Base-by-base conservation (phyloP, 1,139 yeast genomes). In the Kurtzmaniella quercitrusa region DNA sequence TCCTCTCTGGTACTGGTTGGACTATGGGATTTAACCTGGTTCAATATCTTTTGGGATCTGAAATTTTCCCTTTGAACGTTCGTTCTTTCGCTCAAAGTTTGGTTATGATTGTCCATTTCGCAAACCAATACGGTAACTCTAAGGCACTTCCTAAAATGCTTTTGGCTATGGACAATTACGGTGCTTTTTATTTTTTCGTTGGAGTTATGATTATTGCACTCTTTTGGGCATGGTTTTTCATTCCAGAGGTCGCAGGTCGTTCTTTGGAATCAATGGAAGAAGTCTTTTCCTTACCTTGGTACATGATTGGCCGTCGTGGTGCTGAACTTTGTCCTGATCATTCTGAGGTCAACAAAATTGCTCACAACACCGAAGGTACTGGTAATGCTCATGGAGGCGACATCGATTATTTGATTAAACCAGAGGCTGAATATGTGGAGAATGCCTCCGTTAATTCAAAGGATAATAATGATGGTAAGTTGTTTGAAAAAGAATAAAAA, bases 11-110 rank as follows among this genome's bases (percentile, higher is more conserved):
- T 45, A 60, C 70, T 9, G 84, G 83, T 30, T 80, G 85, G 85
- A 74, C 81, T 15, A 57, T 79, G 61, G 85, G 85, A 8, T 80
- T 76, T 69, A 80, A 80, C 60, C 64, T 78, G 3, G 63, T 78
- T 44, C 85, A 80, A 56, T 80, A 79, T 52, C 66, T 80, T 49
- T 60, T 80, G 50, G 80, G 80, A 42, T 69, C 83, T 4, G 85
- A 80, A 57, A 69, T 80, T 42, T 73, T 79, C 58, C 85, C 85
- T 20, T 63, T 79, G 51, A 67, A 72, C 47, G 68, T 76, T 38
- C 66, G 85, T 53, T 71, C 76, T 9, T 62, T 76, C 50, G 84
- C 82, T 21, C 78, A 75, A 46, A 71, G 81, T 1, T 48, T 74
- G 34, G 69, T 76, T 45, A 80, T 80, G 85, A 71, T 70, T 4